Evolutionary conservation across 495 filamentous ascomycete species (phyloP).

Genomic region (Pyronema omphalodes): DNA sequence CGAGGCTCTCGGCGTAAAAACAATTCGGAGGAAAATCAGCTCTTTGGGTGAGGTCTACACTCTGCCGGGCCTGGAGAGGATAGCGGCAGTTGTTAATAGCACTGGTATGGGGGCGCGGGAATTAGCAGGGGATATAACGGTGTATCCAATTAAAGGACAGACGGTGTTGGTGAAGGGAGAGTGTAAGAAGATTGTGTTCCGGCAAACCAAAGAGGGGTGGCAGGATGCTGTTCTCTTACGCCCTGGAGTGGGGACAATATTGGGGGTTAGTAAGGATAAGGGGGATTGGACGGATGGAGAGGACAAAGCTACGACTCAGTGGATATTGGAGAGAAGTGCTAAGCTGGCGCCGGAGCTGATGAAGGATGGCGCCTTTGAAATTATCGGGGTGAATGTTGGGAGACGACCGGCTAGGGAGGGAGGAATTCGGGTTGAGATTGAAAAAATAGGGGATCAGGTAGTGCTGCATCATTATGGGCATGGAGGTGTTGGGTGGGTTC

Average conservation of each 20-base stretch:
- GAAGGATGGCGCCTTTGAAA: conserved; percentile 18
- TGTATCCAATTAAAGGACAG: conserved; percentile 22
- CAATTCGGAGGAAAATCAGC: neutral
- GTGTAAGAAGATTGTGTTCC: conserved; percentile 5
- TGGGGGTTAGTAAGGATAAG: conserved; percentile 19
- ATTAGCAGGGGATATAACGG: conserved; percentile 7
- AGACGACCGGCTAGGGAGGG: conserved; percentile 14
- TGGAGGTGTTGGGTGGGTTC: conserved; percentile 14
- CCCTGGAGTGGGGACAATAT: conserved; percentile 17
- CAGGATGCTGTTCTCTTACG: conserved; percentile 16
- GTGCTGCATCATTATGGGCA: conserved; percentile 23
- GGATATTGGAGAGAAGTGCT: conserved; percentile 15
- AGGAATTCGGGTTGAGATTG: conserved; percentile 18
- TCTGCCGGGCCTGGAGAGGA: conserved; percentile 8
- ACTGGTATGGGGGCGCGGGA: conserved; percentile 16
- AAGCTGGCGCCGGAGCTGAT: conserved; percentile 20
- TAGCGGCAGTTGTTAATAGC: conserved; percentile 18
- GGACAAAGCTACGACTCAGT: conserved; percentile 9
- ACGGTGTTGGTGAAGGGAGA: conserved; percentile 20
- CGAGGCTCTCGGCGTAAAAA: neutral
- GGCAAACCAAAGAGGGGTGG: conserved; percentile 12
- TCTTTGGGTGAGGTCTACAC: conserved; percentile 15
- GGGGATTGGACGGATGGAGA: conserved; percentile 12
- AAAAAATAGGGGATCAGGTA: conserved; percentile 9
- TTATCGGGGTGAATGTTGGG: conserved; percentile 16